Evolutionary conservation across 352 stramenopile genomes (phyloP).

Genomic region (Phytopythium montanum): DNA sequence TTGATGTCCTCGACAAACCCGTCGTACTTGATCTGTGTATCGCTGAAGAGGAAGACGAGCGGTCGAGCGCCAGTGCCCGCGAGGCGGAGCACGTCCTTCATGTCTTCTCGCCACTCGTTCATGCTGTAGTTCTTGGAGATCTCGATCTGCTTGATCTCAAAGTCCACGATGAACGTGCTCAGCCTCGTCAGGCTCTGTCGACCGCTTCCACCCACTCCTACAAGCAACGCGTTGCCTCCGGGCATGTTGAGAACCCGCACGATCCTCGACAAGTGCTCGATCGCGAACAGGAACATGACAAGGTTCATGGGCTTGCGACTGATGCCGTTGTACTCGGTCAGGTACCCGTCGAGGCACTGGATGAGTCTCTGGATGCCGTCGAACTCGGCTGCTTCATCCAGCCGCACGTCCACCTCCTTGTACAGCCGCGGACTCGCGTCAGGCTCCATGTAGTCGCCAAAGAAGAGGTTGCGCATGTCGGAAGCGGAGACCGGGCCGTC

Average conservation of each 20-base stretch:
- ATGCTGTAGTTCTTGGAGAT: conserved; percentile 95
- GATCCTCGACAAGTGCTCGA: conserved; percentile 93
- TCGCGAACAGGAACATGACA: conserved; percentile 96
- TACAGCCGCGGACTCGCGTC: conserved; percentile 78
- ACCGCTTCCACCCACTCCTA: conserved; percentile 92
- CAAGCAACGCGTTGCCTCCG: conserved; percentile 90
- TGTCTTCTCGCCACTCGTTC: conserved; percentile 94
- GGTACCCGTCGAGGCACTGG: conserved; percentile 84
- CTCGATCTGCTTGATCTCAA: conserved; percentile 92
- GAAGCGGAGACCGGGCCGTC: conserved; percentile 68
- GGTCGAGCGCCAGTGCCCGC: conserved; percentile 84
- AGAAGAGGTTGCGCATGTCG: conserved; percentile 92
- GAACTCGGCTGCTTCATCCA: conserved; percentile 40
- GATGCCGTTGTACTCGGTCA: conserved; percentile 91
- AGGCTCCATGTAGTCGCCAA: conserved; percentile 89
- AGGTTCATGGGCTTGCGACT: conserved; percentile 94
- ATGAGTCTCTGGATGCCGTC: conserved; percentile 83
- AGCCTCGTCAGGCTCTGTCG: conserved; percentile 91
- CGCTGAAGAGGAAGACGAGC: conserved; percentile 93
- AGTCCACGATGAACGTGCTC: conserved; percentile 92
- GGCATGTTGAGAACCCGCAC: conserved; percentile 94
- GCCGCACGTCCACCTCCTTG: conserved; percentile 71
- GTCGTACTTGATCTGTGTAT: conserved; percentile 96
- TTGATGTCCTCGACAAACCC: conserved; percentile 97
- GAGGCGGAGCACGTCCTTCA: conserved; percentile 90